Base-by-base conservation (phyloP, 1,139 yeast species). In the Blastobotrys raffinosifermentans region DNA sequence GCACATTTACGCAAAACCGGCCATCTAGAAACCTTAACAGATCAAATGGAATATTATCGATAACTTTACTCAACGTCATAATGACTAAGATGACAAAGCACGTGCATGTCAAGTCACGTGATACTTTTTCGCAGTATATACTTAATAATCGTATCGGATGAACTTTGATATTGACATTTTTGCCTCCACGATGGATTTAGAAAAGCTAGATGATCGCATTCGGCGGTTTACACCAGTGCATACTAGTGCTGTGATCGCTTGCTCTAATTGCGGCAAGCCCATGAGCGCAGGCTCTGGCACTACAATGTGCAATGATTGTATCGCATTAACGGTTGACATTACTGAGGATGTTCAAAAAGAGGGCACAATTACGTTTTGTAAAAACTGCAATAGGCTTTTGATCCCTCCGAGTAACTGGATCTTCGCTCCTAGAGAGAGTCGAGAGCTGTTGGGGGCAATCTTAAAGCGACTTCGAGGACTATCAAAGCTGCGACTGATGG, bases 191-290 rank as follows among this genome's bases (percentile, higher is more conserved):
- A 47, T 46, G 50, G 50, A 47, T 16, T 29, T 38, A n/a, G 39
- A 44, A 25, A 32, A 32, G 17, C 29, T 45, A 6, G 47, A 43
- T 31, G 45, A 44, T 11, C 33, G 47, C 21, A 38, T 45, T 19
- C 35, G 44, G 35, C 39, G 44, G 21, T 61, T 58, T 45, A 52
- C 49, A 16, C 67, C 67, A 11, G 54, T 51, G 22, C 67, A 61
- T 44, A 60, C 68, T n/a, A 74, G 69, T 17, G 94, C 96, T 18
- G 83, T 94, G 4, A 94, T 93, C 47, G 72, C 91, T 41, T 91
- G 99, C 70, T 89, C 94, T 64, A 84, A 84, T 76, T 93, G 99
- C 79, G 98, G 98, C 61, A 87, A 84, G 42, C 93, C 96, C 35
- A 87, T 91, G 82, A 94, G 86, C 58, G 94, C 96, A 26, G 77